Evolutionary conservation across 176 grass and related monocot species (phyloP).

Genomic region (Elaeis guineensis): DNA sequence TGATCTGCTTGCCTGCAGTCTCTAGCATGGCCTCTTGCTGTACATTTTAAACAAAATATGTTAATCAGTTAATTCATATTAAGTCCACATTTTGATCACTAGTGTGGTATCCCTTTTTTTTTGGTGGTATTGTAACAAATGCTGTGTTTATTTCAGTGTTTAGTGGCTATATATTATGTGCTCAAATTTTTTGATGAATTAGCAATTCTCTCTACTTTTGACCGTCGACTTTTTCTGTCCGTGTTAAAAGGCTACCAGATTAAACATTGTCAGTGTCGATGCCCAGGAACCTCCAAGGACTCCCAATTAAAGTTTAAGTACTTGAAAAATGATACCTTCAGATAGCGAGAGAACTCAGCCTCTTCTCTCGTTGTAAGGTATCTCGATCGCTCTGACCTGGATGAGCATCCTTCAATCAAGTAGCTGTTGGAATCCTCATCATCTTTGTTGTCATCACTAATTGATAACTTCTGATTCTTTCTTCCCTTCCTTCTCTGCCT

Average conservation of each 20-base stretch:
- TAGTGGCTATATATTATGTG: too few species aligned
- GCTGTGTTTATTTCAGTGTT: too few species aligned
- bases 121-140: too few species aligned
- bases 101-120: background rate
- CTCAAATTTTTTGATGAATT: too few species aligned
- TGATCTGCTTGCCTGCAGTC: background rate
- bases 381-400: conserved; percentile 13
- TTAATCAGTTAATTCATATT: background rate
- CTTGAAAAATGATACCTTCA: conserved; percentile 2
- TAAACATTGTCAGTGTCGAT: background rate
- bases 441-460: background rate
- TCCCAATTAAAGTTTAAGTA: background rate
- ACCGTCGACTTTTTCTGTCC: too few species aligned
- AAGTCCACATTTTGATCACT: background rate
- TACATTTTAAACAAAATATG: background rate
- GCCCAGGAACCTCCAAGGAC: background rate
- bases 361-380: conserved; percentile 27
- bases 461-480: background rate
- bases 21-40: conserved; percentile 16
- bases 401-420: background rate
- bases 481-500: conserved; percentile 21
- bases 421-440: background rate
- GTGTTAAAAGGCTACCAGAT: too few species aligned
- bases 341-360: conserved; percentile 29
- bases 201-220: too few species aligned